A percentile compares a stretch with the other conserved stretches of the same genome.
Evolutionary conservation across 169 alveolate species (phyloP).

Genomic region (Cryptosporidium parvum): DNA sequence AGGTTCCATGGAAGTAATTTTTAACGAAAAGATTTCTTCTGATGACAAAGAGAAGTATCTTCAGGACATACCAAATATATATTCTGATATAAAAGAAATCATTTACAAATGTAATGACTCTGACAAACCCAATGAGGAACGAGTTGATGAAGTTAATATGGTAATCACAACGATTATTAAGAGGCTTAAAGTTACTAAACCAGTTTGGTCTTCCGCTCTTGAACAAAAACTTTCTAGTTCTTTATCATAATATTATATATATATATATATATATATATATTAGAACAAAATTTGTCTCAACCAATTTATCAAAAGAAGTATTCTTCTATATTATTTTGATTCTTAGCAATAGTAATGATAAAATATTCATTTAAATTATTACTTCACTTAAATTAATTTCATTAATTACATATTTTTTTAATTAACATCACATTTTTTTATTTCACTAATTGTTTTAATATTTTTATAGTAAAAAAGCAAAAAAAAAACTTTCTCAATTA

Average conservation of each 20-base stretch:
- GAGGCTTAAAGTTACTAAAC: slow-evolving; percentile 28
- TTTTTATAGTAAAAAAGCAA: too few species aligned
- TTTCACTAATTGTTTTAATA: too few species aligned
- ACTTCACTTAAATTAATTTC: neutral
- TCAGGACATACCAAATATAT: slow-evolving; percentile 64
- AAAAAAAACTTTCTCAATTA: too few species aligned
- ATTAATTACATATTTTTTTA: too few species aligned
- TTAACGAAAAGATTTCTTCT: slow-evolving; percentile 34
- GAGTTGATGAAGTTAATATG: slow-evolving; percentile 58
- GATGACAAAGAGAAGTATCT: slow-evolving; percentile 46
- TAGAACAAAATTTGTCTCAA: neutral
- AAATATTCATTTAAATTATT: too few species aligned
- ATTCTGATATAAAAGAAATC: slow-evolving; percentile 30
- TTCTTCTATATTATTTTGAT: neutral
- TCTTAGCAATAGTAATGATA: neutral
- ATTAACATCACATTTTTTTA: too few species aligned
- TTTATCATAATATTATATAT: neutral
- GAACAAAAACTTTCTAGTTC: neutral
- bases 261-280: neutral
- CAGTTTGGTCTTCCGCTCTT: slow-evolving; percentile 8
- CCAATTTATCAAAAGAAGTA: too few species aligned
- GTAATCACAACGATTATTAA: slow-evolving; percentile 46
- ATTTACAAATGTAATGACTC: slow-evolving; percentile 34
- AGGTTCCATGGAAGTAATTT: slow-evolving; percentile 55
- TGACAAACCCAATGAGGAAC: neutral